Base-by-base conservation (phyloP, 768 basidiomycete genomes). In the Inosperma sp. region DNA sequence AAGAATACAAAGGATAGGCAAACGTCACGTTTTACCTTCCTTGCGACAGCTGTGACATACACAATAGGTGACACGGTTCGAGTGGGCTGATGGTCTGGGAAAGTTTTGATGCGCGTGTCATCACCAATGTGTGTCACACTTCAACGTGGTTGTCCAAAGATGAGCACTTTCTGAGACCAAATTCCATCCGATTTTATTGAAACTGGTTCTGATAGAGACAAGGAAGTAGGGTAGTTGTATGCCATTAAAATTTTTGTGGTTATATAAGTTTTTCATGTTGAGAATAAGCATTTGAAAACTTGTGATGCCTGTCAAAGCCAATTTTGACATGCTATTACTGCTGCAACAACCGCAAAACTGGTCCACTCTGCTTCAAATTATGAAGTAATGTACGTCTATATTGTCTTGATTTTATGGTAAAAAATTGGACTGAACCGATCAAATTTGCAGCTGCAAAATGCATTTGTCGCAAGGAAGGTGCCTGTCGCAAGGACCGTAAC, bases 11-110 rank as follows among this genome's bases (percentile, higher is more conserved):
- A 26, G 23, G 42, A 5, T 16, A 43, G 19, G 21, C 23, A 43
- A 43, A 12, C 26, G 42, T 43, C 42, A 43, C 42, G 26, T 43
- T 43, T 43, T 26, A n/a, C 23, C 14, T 17, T 43, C 42, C 54
- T 55, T 55, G 49, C 13, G 42, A 54, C 49, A 54, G 27, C 31
- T 22, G 42, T 54, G 49, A 55, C 49, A 51, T 26, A 41, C 34
- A 30, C 23, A 30, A 47, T 53, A 41, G 22, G 27, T 36, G n/a
- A 33, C 25, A 17, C 21, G 19, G 26, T 33, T 54, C 46, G 29
- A 19, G 51, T 2, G 30, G 42, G 35, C 37, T n/a, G n/a, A n/a
- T n/a, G n/a, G n/a, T 46, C 19, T 39, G 7, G 36, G 23, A 39
- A 39, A 21, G 36, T n/a, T n/a, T n/a, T n/a, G 17, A 13, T 39